These are phyloP conservation scores for Leccinum fallax DNA, from an alignment of 1,284 basidiomycete species.

Conservation along the genomic window DNA sequence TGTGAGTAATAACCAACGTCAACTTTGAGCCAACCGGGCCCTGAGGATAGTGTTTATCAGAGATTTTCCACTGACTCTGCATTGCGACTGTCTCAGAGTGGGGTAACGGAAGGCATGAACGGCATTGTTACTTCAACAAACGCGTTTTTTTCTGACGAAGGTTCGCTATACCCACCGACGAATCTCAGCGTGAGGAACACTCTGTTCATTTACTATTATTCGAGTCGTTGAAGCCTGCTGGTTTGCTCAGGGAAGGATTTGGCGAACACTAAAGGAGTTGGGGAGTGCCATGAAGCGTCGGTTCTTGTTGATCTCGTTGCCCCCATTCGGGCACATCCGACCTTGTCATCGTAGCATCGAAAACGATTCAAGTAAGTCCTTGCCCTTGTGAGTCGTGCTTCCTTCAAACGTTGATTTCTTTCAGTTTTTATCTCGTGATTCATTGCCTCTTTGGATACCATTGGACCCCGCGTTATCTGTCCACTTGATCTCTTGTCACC, in stretches of 20 bases:
- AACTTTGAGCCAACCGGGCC: background rate
- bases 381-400: background rate
- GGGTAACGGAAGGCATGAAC: slow-evolving; percentile 8
- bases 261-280: slow-evolving; percentile 18
- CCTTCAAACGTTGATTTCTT: background rate
- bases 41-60: slow-evolving; percentile 11
- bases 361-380: slow-evolving; percentile 28
- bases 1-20: slow-evolving; percentile 16
- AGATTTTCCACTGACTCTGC: slow-evolving; percentile 31
- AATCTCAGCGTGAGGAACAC: slow-evolving; percentile 24
- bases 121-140: background rate
- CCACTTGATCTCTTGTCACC: slow-evolving; percentile 1
- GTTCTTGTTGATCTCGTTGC: slow-evolving; percentile 18
- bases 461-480: background rate
- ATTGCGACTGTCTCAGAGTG: slow-evolving; percentile 12
- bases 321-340: slow-evolving; percentile 14
- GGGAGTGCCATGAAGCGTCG: slow-evolving; percentile 21
- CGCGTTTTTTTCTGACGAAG: slow-evolving; percentile 6
- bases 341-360: slow-evolving; percentile 25
- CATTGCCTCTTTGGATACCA: background rate
- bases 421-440: slow-evolving; percentile 23
- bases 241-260: slow-evolving; percentile 21
- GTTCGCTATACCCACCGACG: slow-evolving; percentile 9
- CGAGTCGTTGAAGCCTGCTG: background rate
- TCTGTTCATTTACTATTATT: background rate